Evolutionary conservation across 345 rosid genomes (phyloP).

Genomic region (Nasturtium officinale): DNA sequence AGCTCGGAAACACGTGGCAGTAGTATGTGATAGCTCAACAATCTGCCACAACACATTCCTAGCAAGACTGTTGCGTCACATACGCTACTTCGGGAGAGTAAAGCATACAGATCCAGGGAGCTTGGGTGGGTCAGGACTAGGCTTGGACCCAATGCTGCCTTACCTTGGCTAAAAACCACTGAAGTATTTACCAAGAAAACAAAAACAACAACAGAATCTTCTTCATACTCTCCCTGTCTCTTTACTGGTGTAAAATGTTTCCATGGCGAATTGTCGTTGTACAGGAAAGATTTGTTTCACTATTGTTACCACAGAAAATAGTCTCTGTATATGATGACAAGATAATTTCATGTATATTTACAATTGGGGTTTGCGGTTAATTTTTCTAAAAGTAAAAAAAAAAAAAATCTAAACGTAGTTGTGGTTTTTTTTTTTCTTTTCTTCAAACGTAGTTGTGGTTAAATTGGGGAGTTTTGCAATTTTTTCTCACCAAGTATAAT

Average conservation of each 20-base stretch:
- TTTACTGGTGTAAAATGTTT: slow-evolving; percentile 5
- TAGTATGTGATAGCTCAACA: slow-evolving; percentile 94
- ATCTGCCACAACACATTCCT: slow-evolving; percentile 93
- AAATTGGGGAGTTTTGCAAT: neutral
- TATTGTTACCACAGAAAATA: slow-evolving; percentile 37
- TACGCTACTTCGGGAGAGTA: slow-evolving; percentile 85
- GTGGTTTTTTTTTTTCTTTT: no score
- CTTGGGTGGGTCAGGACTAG: slow-evolving; percentile 83
- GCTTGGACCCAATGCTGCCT: slow-evolving; percentile 88
- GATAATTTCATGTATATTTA: slow-evolving; percentile 27
- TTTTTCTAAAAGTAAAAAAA: neutral
- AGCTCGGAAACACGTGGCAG: slow-evolving; percentile 80
- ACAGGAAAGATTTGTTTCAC: slow-evolving; percentile 28
- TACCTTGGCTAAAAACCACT: slow-evolving; percentile 54
- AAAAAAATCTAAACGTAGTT: neutral
- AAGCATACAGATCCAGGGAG: slow-evolving; percentile 83
- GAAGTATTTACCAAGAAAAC: neutral
- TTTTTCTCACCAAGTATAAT: neutral
- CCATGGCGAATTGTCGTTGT: slow-evolving; percentile 39
- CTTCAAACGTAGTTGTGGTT: no score
- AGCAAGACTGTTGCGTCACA: slow-evolving; percentile 84
- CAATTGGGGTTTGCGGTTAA: slow-evolving; percentile 2
- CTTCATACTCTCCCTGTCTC: neutral
- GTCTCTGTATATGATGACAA: slow-evolving; percentile 33
- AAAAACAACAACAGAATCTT: neutral